Evolutionary conservation across 495 filamentous ascomycete genomes (phyloP), one percentile per base, ranked within the genome.

Genomic region (Rhizodiscina lignyota): DNA sequence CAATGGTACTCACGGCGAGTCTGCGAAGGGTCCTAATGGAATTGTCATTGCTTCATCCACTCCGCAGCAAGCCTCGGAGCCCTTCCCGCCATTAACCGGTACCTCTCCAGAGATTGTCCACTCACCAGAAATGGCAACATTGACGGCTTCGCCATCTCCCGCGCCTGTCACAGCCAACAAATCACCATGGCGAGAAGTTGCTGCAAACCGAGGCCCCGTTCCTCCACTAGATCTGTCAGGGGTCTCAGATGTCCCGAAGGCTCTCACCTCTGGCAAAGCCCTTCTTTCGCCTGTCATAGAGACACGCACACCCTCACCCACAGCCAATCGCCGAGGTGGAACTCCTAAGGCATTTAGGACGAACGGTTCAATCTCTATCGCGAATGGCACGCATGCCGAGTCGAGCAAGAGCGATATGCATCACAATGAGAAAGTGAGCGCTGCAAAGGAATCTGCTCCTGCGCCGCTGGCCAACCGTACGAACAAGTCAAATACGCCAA

Each of bases 231-330:
- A 13, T 13, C 8, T 8, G 24, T 8, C 24, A 6, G 8, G 8
- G 24, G 13, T 27, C 13, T 8, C 6, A 27, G 13, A 27, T 27
- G 24, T 13, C 24, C 24, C 24, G 24, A n/a, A n/a, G n/a, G n/a
- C n/a, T n/a, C n/a, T n/a, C n/a, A n/a, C n/a, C n/a, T n/a, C n/a
- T n/a, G n/a, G n/a, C n/a, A n/a, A 50, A 0, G 57, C 61, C 4
- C 37, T 63, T 2, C 49, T 66, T 10, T 65, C 62, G 11, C 62
- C 62, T 13, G 62, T 66, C 5, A 48, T 53, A 11, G 62, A 66
- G 48, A 56, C 58, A 3, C 43, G 55, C 13, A 63, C 62, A 8
- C 62, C 62, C 1, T 63, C 62, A 5, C 62, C 62, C 5, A 59
- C 47, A 4, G 47, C 43, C 12, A 49, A 26, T 34, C 51, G 56